Evolutionary conservation across 2,329 filamentous ascomycete species (phyloP).

Genomic region (Calonectria henricotiae): DNA sequence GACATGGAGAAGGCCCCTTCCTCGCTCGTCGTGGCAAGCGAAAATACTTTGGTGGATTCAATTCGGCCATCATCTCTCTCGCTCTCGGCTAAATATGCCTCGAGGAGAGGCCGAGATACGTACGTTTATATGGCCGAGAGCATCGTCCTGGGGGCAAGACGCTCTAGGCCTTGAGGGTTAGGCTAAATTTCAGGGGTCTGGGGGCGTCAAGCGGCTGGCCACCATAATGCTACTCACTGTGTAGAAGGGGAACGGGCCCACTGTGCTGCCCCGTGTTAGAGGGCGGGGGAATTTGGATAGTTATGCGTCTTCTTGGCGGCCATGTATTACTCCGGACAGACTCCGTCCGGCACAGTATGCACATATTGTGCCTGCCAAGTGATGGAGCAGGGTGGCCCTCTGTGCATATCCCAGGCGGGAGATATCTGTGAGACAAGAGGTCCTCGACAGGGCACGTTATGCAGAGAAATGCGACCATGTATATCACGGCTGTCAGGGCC

Average conservation of each 20-base stretch:
- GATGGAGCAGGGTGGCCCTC: neutral
- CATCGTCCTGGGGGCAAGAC: slow-evolving; percentile 44
- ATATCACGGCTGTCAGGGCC: neutral
- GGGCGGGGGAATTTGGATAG: slow-evolving; percentile 15
- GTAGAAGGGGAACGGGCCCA: slow-evolving; percentile 36
- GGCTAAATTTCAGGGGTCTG: slow-evolving; percentile 38
- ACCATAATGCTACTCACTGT: slow-evolving; percentile 34
- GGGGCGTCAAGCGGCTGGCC: slow-evolving; percentile 6
- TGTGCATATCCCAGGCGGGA: neutral
- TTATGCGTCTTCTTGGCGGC: slow-evolving; percentile 17
- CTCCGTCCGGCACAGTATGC: neutral
- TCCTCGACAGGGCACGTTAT: slow-evolving; percentile 33
- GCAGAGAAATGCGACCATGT: slow-evolving; percentile 33
- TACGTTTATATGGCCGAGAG: slow-evolving; percentile 50
- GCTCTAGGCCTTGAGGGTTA: slow-evolving; percentile 42
- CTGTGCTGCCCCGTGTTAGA: slow-evolving; percentile 38
- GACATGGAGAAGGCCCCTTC: slow-evolving; percentile 26
- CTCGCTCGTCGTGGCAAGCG: slow-evolving; percentile 25
- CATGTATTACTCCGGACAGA: slow-evolving; percentile 6
- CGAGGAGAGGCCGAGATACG: slow-evolving; percentile 50
- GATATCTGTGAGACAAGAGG: slow-evolving; percentile 6
- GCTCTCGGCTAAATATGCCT: slow-evolving; percentile 48
- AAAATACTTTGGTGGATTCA: slow-evolving; percentile 29
- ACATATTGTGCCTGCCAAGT: neutral
- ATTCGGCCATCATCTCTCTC: slow-evolving; percentile 35